Evolutionary conservation across 2,329 filamentous ascomycete species (phyloP).

Genomic region (Trichoderma gracile): DNA sequence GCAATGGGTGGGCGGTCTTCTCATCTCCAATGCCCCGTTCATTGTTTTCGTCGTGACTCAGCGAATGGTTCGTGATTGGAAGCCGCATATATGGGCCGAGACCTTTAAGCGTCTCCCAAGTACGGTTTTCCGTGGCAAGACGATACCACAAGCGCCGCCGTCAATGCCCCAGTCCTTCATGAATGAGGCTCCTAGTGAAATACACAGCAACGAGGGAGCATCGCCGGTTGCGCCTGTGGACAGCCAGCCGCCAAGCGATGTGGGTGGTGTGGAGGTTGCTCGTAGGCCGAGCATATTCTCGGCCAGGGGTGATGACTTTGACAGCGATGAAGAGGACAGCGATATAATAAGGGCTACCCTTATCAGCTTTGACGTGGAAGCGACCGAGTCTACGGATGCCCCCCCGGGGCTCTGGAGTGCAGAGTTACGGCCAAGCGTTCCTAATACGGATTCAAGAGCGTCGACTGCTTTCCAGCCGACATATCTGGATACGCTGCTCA

Average conservation of each 20-base stretch:
- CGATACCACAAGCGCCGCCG: constrained; percentile 30
- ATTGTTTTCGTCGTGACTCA: constrained; percentile 48
- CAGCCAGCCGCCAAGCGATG: constrained; percentile 34
- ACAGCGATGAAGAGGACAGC: constrained; percentile 57
- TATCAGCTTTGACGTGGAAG: constrained; percentile 63
- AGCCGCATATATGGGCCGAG: constrained; percentile 40
- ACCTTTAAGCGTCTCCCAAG: constrained; percentile 46
- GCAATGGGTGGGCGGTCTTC: constrained; percentile 46
- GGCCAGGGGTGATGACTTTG: constrained; percentile 53
- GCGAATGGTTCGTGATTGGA: constrained; percentile 41
- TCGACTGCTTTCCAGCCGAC: constrained; percentile 34
- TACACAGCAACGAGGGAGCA: constrained; percentile 8
- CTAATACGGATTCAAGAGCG: constrained; percentile 35
- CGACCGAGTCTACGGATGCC: constrained; percentile 53
- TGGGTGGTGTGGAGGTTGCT: constrained; percentile 37
- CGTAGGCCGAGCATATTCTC: constrained; percentile 52
- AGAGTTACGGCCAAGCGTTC: constrained; percentile 55
- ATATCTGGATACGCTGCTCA: constrained; percentile 54
- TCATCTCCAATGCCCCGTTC: constrained; percentile 50
- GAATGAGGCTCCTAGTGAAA: constrained; percentile 16
- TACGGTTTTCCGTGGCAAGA: constrained; percentile 37
- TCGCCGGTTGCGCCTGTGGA: constrained; percentile 28
- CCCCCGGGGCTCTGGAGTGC: constrained; percentile 59
- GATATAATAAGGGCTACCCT: constrained; percentile 57
- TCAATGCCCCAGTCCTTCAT: constrained; percentile 10